phyloP scores from a whole-genome alignment of 2,329 filamentous ascomycete species.

The Ophiocordyceps camponoti-rufipedis region DNA sequence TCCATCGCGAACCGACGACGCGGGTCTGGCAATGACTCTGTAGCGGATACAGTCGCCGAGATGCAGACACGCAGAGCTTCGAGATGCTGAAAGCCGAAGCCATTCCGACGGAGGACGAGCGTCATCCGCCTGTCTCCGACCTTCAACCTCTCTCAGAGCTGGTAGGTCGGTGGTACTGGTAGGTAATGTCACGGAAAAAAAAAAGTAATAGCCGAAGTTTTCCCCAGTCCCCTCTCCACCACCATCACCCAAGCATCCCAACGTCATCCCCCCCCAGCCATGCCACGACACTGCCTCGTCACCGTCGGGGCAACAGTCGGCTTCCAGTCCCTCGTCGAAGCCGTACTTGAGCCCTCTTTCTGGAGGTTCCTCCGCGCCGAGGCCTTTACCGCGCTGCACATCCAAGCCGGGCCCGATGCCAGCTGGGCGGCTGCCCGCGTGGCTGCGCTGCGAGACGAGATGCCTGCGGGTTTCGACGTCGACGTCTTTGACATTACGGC shows the following conservation, averaged over 20 bases:
- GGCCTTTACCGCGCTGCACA: constrained; percentile 50
- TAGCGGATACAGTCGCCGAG: constrained; percentile 11
- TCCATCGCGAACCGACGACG: constrained; percentile 10
- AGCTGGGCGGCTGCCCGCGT: constrained; percentile 12
- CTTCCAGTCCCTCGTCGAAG: constrained; percentile 53
- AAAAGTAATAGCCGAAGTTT: neutral
- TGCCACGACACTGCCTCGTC: constrained; percentile 46
- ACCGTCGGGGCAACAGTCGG: constrained; percentile 85
- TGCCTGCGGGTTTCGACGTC: constrained; percentile 10
- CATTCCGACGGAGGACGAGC: constrained; percentile 11
- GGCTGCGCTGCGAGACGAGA: constrained; percentile 4
- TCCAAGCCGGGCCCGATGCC: constrained; percentile 67
- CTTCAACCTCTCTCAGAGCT: too few species aligned
- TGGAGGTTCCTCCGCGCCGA: constrained; percentile 37
- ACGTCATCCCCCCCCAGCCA: neutral
- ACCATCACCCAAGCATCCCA: neutral
- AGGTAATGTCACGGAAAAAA: neutral
- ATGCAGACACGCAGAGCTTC: constrained; percentile 17
- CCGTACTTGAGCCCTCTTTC: constrained; percentile 44
- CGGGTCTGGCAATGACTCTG: constrained; percentile 6
- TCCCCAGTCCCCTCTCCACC: neutral
- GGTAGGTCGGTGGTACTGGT: neutral
- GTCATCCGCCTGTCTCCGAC: too few species aligned
- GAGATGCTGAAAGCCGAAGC: constrained; percentile 19
- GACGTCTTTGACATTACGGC: constrained; percentile 14